These are phyloP conservation scores for Phaeotremella skinneri DNA, from an alignment of 768 basidiomycete species.

Conservation along the genomic window DNA sequence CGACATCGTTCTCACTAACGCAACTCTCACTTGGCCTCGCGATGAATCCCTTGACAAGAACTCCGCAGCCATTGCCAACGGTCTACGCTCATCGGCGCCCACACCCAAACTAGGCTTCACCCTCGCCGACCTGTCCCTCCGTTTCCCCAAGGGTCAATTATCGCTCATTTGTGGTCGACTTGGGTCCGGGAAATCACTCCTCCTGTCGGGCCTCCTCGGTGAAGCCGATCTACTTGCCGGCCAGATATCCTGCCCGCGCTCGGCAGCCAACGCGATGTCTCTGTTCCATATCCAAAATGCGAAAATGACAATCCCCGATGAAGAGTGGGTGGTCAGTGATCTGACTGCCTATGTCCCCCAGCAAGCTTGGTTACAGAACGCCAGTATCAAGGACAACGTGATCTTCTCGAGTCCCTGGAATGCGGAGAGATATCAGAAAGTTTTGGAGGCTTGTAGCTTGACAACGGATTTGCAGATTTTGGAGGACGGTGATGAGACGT, in stretches of 20 bases:
- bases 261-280: conserved; percentile 69
- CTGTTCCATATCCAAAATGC: conserved; percentile 58
- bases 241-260: conserved; percentile 76
- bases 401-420: conserved; percentile 74
- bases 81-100: conserved; percentile 57
- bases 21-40: conserved; percentile 86
- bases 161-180: conserved; percentile 85
- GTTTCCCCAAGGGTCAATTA: conserved; percentile 75
- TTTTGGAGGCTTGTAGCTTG: conserved; percentile 76
- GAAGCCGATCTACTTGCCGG: conserved; percentile 82
- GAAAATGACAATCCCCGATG: conserved; percentile 53
- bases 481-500: conserved; percentile 70
- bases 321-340: conserved; percentile 73
- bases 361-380: conserved; percentile 68
- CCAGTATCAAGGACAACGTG: conserved; percentile 81
- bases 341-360: conserved; percentile 81
- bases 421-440: conserved; percentile 69
- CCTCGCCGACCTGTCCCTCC: conserved; percentile 70
- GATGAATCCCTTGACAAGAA: conserved; percentile 57
- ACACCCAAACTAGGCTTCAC: conserved; percentile 79
- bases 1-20: conserved; percentile 72
- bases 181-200: conserved; percentile 78
- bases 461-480: conserved; percentile 68
- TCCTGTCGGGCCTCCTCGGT: conserved; percentile 80
- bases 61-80: conserved; percentile 50